Evolutionary conservation across 768 basidiomycete species (phyloP), one percentile per base, ranked within the genome.

Genomic region (Plicaturopsis crispa): DNA sequence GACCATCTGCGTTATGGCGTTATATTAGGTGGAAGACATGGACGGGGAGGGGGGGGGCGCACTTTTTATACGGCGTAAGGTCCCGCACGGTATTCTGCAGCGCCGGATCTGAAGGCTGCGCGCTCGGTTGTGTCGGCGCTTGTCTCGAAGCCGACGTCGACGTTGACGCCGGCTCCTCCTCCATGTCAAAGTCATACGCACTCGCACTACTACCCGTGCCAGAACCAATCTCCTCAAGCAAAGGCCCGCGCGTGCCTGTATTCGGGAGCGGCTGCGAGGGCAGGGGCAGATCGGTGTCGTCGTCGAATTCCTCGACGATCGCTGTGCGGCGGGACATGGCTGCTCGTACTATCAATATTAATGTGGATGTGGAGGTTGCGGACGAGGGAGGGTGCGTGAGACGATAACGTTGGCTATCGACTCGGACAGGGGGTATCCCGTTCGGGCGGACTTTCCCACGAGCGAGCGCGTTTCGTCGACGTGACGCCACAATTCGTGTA

Each of bases 211-310:
- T 14, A 28, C 14, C 26, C 14, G 8, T 14, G 14, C 14, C 26
- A 28, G 26, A 28, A 46, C 66, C 49, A 48, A 92, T 73, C 62
- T 89, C 81, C 55, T 89, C 73, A 38, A 96, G 65, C 14, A 96
- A 70, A 2, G 91, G 80, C 1, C 91, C 90, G 28, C 67, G 74
- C 2, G 71, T 42, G 40, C 84, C 82, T 4, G 76, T 72, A 48
- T 80, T 75, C 6, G 79, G 80, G 1, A 93, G 63, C 0, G 79
- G 65, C 11, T 66, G 69, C 22, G 66, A 65, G 3, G 90, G 90
- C 16, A 93, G 68, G 0, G 89, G 86, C 12, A 93, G 74, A 55
- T 94, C 91, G 10, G 87, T 89, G 52, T 94, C 91, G 65, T 96
- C 92, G 74, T 94, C 89, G 52, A 93, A 94, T 53, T 88, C 88